These are phyloP conservation scores for Kwoniella sp. DNA, from an alignment of 768 basidiomycete genomes.

Conservation along the genomic window DNA sequence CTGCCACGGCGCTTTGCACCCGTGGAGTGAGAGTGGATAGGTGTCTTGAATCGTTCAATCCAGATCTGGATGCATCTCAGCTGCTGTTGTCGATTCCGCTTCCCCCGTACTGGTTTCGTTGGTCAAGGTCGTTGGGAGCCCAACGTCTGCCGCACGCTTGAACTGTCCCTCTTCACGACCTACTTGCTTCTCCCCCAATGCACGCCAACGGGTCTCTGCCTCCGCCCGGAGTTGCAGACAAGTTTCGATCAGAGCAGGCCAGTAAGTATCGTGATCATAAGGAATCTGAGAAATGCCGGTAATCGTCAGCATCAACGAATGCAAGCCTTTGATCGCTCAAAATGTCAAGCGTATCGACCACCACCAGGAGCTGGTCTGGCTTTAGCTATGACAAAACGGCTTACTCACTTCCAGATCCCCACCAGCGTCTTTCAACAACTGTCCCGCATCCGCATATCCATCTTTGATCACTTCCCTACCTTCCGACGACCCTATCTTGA, in stretches of 20 bases:
- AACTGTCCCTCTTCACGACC: conserved; percentile 29
- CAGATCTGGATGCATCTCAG: neutral
- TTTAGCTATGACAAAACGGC: no score
- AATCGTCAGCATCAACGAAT: no score
- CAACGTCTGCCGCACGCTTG: conserved; percentile 17
- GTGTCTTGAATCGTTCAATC: no score
- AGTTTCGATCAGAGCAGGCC: conserved; percentile 33
- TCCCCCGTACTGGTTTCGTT: no score
- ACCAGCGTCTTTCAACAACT: conserved; percentile 45
- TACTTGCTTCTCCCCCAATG: conserved; percentile 29
- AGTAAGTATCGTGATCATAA: conserved; percentile 46
- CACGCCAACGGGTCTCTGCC: conserved; percentile 29
- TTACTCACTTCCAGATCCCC: conserved; percentile 47
- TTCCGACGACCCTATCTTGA: conserved; percentile 30
- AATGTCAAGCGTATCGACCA: no score
- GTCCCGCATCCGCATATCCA: conserved; percentile 30
- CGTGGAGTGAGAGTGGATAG: no score
- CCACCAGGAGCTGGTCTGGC: no score
- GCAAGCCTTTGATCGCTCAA: no score
- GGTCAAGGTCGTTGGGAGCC: no score
- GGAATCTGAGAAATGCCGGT: conserved; percentile 38
- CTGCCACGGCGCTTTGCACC: no score
- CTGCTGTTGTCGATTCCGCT: neutral
- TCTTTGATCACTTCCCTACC: conserved; percentile 21
- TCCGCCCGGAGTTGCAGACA: conserved; percentile 29